These are phyloP conservation scores for Malus hybrid DNA, from an alignment of 331 rosid species.

Conservation along the genomic window DNA sequence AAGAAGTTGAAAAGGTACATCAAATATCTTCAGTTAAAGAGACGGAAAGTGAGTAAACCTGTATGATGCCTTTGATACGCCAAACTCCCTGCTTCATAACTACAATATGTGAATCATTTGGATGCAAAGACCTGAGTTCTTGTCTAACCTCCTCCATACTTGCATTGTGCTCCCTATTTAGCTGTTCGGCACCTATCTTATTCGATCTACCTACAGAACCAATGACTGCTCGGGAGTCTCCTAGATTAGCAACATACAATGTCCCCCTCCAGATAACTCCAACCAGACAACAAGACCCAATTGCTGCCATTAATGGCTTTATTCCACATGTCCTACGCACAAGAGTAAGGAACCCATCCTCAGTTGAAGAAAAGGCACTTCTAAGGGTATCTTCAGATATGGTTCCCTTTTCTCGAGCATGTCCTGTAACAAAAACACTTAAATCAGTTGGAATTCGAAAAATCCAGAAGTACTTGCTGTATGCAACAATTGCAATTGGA, in stretches of 20 bases:
- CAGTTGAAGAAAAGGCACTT: constrained; percentile 39
- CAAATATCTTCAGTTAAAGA: background rate
- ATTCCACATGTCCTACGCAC: constrained; percentile 27
- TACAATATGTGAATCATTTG: constrained; percentile 44
- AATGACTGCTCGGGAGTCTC: constrained; percentile 66
- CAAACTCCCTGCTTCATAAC: constrained; percentile 33
- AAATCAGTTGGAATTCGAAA: constrained; percentile 3
- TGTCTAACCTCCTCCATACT: constrained; percentile 38
- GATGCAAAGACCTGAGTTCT: constrained; percentile 41
- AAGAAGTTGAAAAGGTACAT: background rate
- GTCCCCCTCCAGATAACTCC: constrained; percentile 56
- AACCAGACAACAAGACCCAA: constrained; percentile 68
- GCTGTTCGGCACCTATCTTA: constrained; percentile 36
- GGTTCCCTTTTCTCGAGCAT: constrained; percentile 62
- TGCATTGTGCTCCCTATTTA: constrained; percentile 58
- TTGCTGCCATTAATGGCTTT: constrained; percentile 37
- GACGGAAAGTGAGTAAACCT: constrained; percentile 34
- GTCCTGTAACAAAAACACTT: constrained; percentile 30
- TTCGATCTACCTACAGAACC: constrained; percentile 29
- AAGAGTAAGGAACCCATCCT: constrained; percentile 41
- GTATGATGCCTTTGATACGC: constrained; percentile 62
- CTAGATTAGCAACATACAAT: constrained; percentile 50
- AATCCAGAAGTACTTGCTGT: background rate
- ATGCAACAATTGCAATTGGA: background rate
- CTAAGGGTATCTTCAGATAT: constrained; percentile 51